phyloP scores from a whole-genome alignment of 2,329 filamentous ascomycete genomes.

The Fusarium sp. region DNA sequence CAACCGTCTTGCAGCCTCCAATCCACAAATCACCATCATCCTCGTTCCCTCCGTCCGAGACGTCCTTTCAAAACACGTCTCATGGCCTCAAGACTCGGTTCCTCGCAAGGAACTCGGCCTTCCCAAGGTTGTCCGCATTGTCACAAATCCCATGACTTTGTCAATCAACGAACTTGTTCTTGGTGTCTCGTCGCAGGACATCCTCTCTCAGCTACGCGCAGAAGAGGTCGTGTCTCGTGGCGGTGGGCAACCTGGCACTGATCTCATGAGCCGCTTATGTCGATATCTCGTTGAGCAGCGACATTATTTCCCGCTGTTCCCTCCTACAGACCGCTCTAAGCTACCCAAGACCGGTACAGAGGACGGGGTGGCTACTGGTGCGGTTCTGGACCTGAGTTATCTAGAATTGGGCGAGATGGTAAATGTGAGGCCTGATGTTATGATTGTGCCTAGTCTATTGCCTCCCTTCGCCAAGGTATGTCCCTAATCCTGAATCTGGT shows the following conservation, averaged over 20 bases:
- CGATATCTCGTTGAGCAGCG: slow-evolving; percentile 87
- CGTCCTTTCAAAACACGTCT: slow-evolving; percentile 82
- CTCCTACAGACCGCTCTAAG: slow-evolving; percentile 75
- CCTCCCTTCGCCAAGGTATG: slow-evolving; percentile 89
- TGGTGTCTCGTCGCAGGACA: slow-evolving; percentile 84
- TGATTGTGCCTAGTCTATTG: slow-evolving; percentile 84
- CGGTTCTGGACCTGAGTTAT: slow-evolving; percentile 85
- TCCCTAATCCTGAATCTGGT: not conserved
- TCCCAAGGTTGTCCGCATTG: slow-evolving; percentile 78
- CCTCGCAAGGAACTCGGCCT: slow-evolving; percentile 78
- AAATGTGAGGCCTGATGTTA: slow-evolving; percentile 83
- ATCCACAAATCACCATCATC: slow-evolving; percentile 83
- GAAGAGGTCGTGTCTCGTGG: slow-evolving; percentile 67
- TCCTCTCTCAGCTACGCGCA: slow-evolving; percentile 82
- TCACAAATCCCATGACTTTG: slow-evolving; percentile 91
- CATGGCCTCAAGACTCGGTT: slow-evolving; percentile 79
- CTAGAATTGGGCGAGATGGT: slow-evolving; percentile 92
- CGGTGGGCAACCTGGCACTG: slow-evolving; percentile 47
- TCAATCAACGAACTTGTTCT: slow-evolving; percentile 88
- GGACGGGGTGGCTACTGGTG: slow-evolving; percentile 73
- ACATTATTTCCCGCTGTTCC: slow-evolving; percentile 91
- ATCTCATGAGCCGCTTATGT: slow-evolving; percentile 77
- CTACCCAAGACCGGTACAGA: slow-evolving; percentile 73
- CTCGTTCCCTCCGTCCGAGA: slow-evolving; percentile 87
- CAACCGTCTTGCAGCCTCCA: slow-evolving; percentile 73